These are phyloP conservation scores for Penicillium cataractarum DNA, from an alignment of 495 filamentous ascomycete species.

Conservation along the genomic window DNA sequence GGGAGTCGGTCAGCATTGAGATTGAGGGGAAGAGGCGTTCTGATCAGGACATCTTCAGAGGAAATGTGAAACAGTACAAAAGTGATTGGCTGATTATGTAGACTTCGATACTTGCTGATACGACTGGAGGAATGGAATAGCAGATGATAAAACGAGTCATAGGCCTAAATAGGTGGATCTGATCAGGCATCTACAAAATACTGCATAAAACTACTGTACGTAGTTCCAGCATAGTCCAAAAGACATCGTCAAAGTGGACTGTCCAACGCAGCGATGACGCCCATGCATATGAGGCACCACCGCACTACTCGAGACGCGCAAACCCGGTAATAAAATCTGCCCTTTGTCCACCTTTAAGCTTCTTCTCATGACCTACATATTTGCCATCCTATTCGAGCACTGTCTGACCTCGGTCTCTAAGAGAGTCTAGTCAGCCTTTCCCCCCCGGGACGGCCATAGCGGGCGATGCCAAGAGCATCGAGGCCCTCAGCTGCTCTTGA, in stretches of 20 bases:
- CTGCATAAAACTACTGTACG: background rate
- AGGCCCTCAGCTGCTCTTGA: constrained; percentile 7
- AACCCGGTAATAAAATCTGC: background rate
- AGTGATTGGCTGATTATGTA: background rate
- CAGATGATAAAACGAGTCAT: background rate
- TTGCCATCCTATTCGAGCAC: background rate
- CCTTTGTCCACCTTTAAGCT: background rate
- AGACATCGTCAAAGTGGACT: constrained; percentile 5
- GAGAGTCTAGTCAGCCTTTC: background rate
- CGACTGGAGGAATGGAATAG: background rate
- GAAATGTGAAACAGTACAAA: background rate
- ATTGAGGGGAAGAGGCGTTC: background rate
- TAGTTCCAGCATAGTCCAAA: background rate
- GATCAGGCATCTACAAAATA: background rate
- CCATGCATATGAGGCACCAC: constrained; percentile 20
- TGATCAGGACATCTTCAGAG: background rate
- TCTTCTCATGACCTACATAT: background rate
- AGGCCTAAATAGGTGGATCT: background rate
- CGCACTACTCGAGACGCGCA: constrained; percentile 6
- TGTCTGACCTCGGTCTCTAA: background rate
- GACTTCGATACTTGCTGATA: background rate
- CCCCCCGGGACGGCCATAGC: background rate
- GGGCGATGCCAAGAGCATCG: constrained; percentile 20
- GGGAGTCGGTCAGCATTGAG: constrained; percentile 5
- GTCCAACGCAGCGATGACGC: constrained; percentile 18